Evolutionary conservation across 2,329 filamentous ascomycete genomes (phyloP), one percentile per base, ranked within the genome.

Genomic region (Fusarium chaquense): DNA sequence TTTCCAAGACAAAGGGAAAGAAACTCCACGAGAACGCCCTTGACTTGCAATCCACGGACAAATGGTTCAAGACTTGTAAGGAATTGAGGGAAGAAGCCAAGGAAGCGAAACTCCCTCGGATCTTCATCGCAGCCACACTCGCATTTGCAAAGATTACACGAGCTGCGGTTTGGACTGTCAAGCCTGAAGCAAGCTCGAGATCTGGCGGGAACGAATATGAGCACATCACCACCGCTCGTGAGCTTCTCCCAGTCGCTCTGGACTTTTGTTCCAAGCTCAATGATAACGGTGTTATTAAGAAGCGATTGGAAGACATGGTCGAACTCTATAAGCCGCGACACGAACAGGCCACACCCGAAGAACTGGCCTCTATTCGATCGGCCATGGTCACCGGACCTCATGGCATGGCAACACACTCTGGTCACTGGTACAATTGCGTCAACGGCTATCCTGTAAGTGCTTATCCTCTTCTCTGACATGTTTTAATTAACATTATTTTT

Each of bases 311-410:
- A 3, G 58, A 22, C 5, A 44, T 62, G 45, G 15, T 58, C 3
- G 26, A 26, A 3, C 49, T 83, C 3, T 68, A 83, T 4, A 43
- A 70, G 6, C 70, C 78, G 11, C 78, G 77, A 67, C 84, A 85
- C 55, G 78, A 82, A 30, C 64, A 75, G 2, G 78, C 84, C 2
- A 82, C 81, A 1, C 59, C 75, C 0, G 79, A 82, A 18, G 83
- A 85, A 67, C 45, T 84, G 10, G 74, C 73, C 0, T 78, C 80
- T 3, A 82, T 86, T 62, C 83, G 84, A 46, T 54, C 67, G 2
- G 83, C 84, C 2, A 86, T 87, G 83, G 77, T 82, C 6, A 78
- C 69, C 1, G 84, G 84, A 10, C 66, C 74, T 1, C 36, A 61
- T 1, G 82, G 81, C 0, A 82, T 83, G 20, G 74, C 76, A 0